A percentile compares a stretch with the other conserved stretches of the same genome.
These are phyloP conservation scores for Thelonectria olida DNA, from an alignment of 2,329 filamentous ascomycete genomes.

Conservation along the genomic window DNA sequence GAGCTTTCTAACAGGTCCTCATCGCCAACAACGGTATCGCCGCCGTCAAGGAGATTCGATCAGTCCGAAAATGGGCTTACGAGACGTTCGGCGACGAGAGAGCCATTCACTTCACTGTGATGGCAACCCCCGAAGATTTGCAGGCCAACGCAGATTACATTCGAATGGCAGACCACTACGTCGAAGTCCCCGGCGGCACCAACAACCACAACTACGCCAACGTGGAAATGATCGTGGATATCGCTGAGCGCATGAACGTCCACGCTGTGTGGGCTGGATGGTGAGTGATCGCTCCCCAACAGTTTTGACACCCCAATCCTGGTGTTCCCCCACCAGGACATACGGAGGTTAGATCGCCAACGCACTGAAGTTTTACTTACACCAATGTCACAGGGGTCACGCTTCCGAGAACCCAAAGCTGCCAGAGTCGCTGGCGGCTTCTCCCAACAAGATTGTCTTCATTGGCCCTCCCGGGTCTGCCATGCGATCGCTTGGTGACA, in stretches of 20 bases:
- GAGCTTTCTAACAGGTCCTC: slow-evolving; percentile 71
- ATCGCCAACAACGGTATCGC: slow-evolving; percentile 99
- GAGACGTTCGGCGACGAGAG: slow-evolving; percentile 98
- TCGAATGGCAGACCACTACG: slow-evolving; percentile 99
- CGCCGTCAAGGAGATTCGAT: slow-evolving; percentile 98
- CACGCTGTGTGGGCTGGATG: slow-evolving; percentile 99
- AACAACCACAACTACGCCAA: slow-evolving; percentile 99
- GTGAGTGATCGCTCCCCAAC: slow-evolving; percentile 60
- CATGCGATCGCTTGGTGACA: slow-evolving; percentile 99
- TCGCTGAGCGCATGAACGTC: slow-evolving; percentile 97
- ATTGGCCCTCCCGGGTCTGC: slow-evolving; percentile 97
- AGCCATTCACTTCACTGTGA: slow-evolving; percentile 98
- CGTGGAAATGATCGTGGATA: slow-evolving; percentile 97
- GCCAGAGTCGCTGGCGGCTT: slow-evolving; percentile 93
- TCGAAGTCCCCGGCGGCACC: slow-evolving; percentile 97
- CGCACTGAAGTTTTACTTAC: slow-evolving; percentile 19
- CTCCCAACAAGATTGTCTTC: slow-evolving; percentile 98
- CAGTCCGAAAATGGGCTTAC: slow-evolving; percentile 99
- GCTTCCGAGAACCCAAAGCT: slow-evolving; percentile 98
- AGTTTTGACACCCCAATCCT: slow-evolving; percentile 12
- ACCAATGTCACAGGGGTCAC: slow-evolving; percentile 78
- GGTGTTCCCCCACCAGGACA: not conserved
- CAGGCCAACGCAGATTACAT: slow-evolving; percentile 99
- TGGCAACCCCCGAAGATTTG: slow-evolving; percentile 98
- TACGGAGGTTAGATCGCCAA: not conserved